Conservation (phyloP, 1,139 yeast species). For the Schwanniomyces etchellsii region DNA sequence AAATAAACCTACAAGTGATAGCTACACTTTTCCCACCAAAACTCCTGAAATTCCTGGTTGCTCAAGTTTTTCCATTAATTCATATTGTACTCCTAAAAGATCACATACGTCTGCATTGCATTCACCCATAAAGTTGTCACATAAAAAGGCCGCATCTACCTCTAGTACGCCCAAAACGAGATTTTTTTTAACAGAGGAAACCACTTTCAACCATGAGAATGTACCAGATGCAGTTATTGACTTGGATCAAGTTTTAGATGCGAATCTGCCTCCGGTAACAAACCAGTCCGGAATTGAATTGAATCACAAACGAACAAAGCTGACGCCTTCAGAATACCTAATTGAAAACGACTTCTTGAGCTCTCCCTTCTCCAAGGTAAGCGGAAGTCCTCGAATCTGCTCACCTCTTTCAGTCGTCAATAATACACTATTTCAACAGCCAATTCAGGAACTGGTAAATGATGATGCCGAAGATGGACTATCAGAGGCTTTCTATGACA, state of each 20-base stretch:
- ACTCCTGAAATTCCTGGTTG: conserved; percentile 7
- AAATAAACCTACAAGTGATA: conserved; percentile 14
- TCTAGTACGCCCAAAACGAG: conserved; percentile 15
- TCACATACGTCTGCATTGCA: conserved; percentile 15
- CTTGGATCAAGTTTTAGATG: conserved; percentile 51
- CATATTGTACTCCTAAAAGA: background rate
- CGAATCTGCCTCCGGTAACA: conserved; percentile 15
- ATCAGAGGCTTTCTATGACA: conserved; percentile 13
- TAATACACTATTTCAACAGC: conserved; percentile 24
- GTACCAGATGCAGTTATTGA: conserved; percentile 63
- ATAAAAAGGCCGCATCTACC: conserved; percentile 17
- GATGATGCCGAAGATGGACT: conserved; percentile 26
- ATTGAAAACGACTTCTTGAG: conserved; percentile 27
- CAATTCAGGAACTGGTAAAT: conserved; percentile 24
- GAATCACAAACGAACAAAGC: conserved; percentile 41
- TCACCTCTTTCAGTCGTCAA: conserved; percentile 23
- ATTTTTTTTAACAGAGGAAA: conserved; percentile 31
- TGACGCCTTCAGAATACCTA: conserved; percentile 36
- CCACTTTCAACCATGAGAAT: conserved; percentile 25
- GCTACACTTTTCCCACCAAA: conserved; percentile 28
- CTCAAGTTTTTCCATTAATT: background rate
- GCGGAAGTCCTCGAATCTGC: conserved; percentile 15
- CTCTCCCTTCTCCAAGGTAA: conserved; percentile 27
- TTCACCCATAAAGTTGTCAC: conserved; percentile 32
- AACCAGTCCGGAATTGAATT: conserved; percentile 19